A percentile compares a stretch with the other conserved stretches of the same genome.
phyloP scores from a whole-genome alignment of 2,329 filamentous ascomycete genomes.

The Teratosphaeria zuluensis region DNA sequence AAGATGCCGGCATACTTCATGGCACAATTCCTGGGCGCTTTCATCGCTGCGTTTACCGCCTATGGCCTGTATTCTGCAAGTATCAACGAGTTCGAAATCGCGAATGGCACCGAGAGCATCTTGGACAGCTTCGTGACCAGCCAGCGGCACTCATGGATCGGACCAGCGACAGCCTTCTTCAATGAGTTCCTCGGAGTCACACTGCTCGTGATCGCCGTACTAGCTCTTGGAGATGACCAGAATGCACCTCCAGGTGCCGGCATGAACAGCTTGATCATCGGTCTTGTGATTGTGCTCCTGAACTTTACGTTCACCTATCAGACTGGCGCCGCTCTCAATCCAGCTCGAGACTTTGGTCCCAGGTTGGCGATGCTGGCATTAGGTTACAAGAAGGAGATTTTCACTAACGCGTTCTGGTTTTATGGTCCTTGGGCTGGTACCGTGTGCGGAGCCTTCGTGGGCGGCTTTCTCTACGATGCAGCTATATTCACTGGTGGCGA shows the following conservation, averaged over 20 bases:
- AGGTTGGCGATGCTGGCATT: slow-evolving; percentile 37
- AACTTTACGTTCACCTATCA: slow-evolving; percentile 37
- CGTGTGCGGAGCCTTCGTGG: slow-evolving; percentile 32
- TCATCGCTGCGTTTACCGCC: slow-evolving; percentile 40
- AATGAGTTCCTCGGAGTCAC: slow-evolving; percentile 39
- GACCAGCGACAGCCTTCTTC: slow-evolving; percentile 39
- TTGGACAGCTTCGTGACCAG: slow-evolving; percentile 37
- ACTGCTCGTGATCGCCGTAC: slow-evolving; percentile 32
- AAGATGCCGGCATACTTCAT: slow-evolving; percentile 42
- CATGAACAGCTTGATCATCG: slow-evolving; percentile 43
- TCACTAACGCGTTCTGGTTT: slow-evolving; percentile 38
- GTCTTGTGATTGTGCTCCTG: slow-evolving; percentile 31
- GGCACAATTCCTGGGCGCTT: slow-evolving; percentile 45
- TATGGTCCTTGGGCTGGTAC: slow-evolving; percentile 37
- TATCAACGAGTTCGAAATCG: slow-evolving; percentile 24
- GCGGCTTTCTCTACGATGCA: slow-evolving; percentile 39
- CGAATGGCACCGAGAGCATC: slow-evolving; percentile 16
- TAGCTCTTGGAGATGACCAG: slow-evolving; percentile 26
- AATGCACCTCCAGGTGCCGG: slow-evolving; percentile 34
- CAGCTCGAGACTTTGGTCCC: slow-evolving; percentile 42
- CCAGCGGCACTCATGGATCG: slow-evolving; percentile 32
- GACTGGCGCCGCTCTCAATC: slow-evolving; percentile 41
- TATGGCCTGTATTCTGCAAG: slow-evolving; percentile 34
- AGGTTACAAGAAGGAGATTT: slow-evolving; percentile 31
- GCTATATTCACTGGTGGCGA: slow-evolving; percentile 42